Evolutionary conservation across 805 yeast species (phyloP).

Genomic region (Yamadazyma sp.): DNA sequence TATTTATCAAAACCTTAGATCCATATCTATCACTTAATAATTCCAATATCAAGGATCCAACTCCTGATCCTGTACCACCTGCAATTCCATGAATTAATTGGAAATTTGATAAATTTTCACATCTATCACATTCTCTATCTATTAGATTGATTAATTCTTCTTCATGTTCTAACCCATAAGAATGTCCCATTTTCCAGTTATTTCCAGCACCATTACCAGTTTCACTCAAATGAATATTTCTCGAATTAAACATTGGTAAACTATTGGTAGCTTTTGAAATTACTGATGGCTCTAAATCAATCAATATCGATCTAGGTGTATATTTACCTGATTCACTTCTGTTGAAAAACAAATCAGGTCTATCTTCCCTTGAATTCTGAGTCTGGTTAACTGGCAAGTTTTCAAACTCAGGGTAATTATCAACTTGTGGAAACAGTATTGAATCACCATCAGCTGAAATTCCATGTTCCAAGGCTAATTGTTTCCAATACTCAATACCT

Average conservation of each 20-base stretch:
- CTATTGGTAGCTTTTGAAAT: slow-evolving; percentile 57
- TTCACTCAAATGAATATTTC: slow-evolving; percentile 75
- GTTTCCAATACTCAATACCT: slow-evolving; percentile 91
- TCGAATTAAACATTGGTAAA: slow-evolving; percentile 71
- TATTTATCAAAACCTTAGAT: slow-evolving; percentile 76
- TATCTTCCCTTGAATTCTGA: slow-evolving; percentile 45
- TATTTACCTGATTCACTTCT: slow-evolving; percentile 70
- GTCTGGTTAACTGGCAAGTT: slow-evolving; percentile 11
- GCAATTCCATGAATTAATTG: slow-evolving; percentile 93
- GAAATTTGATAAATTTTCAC: slow-evolving; percentile 87
- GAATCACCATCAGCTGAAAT: slow-evolving; percentile 63
- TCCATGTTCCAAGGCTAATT: slow-evolving; percentile 83
- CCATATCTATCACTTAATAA: slow-evolving; percentile 71
- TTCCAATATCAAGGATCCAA: slow-evolving; percentile 82
- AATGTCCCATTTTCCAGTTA: slow-evolving; percentile 91
- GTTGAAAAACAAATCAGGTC: slow-evolving; percentile 81
- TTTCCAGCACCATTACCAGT: slow-evolving; percentile 94
- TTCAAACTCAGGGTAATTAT: slow-evolving; percentile 15
- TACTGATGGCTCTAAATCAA: slow-evolving; percentile 91
- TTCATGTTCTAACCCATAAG: slow-evolving; percentile 62
- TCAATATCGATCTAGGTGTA: slow-evolving; percentile 81
- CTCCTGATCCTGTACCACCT: slow-evolving; percentile 98
- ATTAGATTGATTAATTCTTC: slow-evolving; percentile 80
- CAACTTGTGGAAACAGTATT: slow-evolving; percentile 26
- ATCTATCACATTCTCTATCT: slow-evolving; percentile 85